Evolutionary conservation across 2,329 filamentous ascomycete genomes (phyloP).

Genomic region (Venturia asperata): DNA sequence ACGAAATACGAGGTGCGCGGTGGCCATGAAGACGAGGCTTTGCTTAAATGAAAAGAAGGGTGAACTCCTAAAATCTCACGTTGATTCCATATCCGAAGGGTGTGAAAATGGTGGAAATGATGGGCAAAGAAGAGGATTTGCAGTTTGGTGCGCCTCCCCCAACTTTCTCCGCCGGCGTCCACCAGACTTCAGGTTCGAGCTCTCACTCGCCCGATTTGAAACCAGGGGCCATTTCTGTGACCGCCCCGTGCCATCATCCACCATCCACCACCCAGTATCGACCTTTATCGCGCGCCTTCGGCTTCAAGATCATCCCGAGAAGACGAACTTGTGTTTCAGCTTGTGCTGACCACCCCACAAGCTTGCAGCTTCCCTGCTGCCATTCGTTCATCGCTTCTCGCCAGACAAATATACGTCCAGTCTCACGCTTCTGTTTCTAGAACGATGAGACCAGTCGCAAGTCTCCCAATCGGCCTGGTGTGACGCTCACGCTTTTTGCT

Average conservation of each 20-base stretch:
- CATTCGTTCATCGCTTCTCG: background rate
- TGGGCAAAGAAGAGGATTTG: background rate
- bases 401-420: slow-evolving; percentile 9
- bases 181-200: background rate
- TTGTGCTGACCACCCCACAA: background rate
- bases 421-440: slow-evolving; percentile 10
- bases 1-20: background rate
- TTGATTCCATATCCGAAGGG: too few species aligned
- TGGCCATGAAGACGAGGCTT: background rate
- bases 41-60: background rate
- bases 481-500: slow-evolving; percentile 12
- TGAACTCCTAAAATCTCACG: too few species aligned
- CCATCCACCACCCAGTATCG: background rate
- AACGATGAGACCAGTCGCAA: slow-evolving; percentile 2
- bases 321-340: background rate
- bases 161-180: background rate
- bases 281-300: slow-evolving; percentile 12
- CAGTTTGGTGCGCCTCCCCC: too few species aligned
- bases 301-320: background rate
- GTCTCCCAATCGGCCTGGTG: slow-evolving; percentile 9
- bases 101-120: too few species aligned
- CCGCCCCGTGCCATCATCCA: background rate
- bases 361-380: background rate
- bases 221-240: slow-evolving; percentile 5
- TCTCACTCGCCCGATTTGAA: background rate